These are phyloP conservation scores for Amanita phalloides DNA, from an alignment of 768 basidiomycete genomes.

Conservation along the genomic window DNA sequence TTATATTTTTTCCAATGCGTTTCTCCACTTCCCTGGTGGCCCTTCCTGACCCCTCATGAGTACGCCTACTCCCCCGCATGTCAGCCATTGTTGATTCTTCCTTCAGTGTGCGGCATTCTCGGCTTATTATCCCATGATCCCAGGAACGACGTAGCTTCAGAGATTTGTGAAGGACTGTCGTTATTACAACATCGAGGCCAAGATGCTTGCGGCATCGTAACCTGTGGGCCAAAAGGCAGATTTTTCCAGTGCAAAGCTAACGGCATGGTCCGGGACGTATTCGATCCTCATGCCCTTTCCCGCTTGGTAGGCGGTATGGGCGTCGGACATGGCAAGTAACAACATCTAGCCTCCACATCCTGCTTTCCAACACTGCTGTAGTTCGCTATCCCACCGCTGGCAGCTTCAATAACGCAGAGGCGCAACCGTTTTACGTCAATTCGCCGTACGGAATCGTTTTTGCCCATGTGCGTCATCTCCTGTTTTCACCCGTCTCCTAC, in stretches of 20 bases:
- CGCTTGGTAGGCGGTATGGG: conserved; percentile 92
- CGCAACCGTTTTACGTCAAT: conserved; percentile 99
- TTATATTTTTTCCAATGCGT: conserved; percentile 6
- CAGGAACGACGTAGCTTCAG: conserved; percentile 61
- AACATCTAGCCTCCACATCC: conserved; percentile 4
- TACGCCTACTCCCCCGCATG: neutral
- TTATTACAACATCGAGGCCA: conserved; percentile 95
- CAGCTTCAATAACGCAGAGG: conserved; percentile 92
- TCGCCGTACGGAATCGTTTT: conserved; percentile 99
- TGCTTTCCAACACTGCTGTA: conserved; percentile 19
- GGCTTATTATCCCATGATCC: conserved; percentile 81
- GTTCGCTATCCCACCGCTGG: conserved; percentile 98
- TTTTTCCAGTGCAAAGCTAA: conserved; percentile 99
- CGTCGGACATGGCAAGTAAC: conserved; percentile 78
- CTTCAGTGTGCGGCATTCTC: conserved; percentile 82
- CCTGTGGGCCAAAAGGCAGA: conserved; percentile 89
- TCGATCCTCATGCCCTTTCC: conserved; percentile 69
- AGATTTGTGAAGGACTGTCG: conserved; percentile 93
- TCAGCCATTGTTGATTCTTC: neutral
- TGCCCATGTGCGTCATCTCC: conserved; percentile 64
- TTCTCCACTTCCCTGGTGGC: neutral
- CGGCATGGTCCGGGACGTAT: conserved; percentile 97
- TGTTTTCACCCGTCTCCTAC: neutral
- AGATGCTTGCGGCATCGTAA: conserved; percentile 96
- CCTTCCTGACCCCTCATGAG: neutral